Conservation (phyloP, 257 asterid genomes). For the Ligustrum vulgare region DNA sequence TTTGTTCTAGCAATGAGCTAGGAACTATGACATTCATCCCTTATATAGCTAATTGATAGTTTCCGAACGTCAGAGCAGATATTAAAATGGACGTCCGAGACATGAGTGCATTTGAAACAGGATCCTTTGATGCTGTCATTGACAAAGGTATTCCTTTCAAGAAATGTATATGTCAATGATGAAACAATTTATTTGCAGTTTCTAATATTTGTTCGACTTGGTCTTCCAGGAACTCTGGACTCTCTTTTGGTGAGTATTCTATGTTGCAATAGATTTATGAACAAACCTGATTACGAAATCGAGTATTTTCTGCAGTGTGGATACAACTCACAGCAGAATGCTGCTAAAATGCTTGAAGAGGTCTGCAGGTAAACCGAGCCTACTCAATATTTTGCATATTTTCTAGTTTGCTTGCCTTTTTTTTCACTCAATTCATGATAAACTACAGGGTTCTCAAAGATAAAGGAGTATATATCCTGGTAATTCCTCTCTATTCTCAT, state of each 20-base stretch:
- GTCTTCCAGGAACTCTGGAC: constrained; percentile 72
- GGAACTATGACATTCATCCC: neutral
- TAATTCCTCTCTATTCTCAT: constrained; percentile 29
- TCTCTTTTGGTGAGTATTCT: constrained; percentile 66
- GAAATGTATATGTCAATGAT: constrained; percentile 11
- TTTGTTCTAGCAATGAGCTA: neutral
- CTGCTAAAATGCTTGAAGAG: constrained; percentile 69
- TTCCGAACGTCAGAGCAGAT: constrained; percentile 52
- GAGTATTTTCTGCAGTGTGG: constrained; percentile 53
- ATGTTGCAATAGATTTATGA: constrained; percentile 10
- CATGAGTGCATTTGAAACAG: constrained; percentile 57
- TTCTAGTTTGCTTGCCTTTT: constrained; percentile 30
- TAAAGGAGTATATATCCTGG: constrained; percentile 77
- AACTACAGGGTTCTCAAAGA: constrained; percentile 83
- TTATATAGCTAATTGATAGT: neutral
- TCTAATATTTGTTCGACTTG: constrained; percentile 38
- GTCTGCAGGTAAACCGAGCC: constrained; percentile 56
- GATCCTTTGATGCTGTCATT: constrained; percentile 56
- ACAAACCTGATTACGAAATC: constrained; percentile 12
- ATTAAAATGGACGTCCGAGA: constrained; percentile 63
- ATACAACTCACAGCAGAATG: constrained; percentile 57
- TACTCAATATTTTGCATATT: constrained; percentile 20
- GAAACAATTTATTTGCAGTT: constrained; percentile 18
- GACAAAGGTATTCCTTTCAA: constrained; percentile 58
- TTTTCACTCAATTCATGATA: constrained; percentile 48